Evolutionary conservation across 225 moss, liverwort and hornwort species (phyloP), one percentile per base, ranked within the genome.

Genomic region (Pleurozium schreberi): DNA sequence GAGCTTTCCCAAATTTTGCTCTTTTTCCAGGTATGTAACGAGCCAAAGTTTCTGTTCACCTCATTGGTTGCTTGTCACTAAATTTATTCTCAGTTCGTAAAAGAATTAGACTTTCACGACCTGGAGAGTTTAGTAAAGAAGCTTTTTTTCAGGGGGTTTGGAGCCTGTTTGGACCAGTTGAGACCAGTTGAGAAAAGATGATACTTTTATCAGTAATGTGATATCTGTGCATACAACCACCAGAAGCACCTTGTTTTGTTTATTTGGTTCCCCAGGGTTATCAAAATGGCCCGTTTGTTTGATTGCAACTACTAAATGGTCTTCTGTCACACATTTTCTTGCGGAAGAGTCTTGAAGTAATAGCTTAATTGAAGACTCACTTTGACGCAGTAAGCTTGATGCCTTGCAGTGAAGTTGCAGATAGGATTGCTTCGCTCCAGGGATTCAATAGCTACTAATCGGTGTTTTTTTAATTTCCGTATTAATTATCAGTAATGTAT

Each of bases 311-410:
- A 62, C 50, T 40, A 13, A 55, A 88, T 74, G 71, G 49, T 53
- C 52, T 43, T 33, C 9, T n/a, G n/a, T 43, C 42, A 20, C 55
- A 17, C 71, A 25, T 83, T 27, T 66, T 78, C 75, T 95, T 88
- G 93, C 94, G 30, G 93, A 93, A 88, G 40, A 40, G 92, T 94
- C 65, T 83, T 95, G 88, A 92, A 86, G 93, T 34, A 36, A 53
- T 23, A 59, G 94, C 87, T 93, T 93, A 60, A 92, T 88, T 47
- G 90, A 93, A 86, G 93, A 94, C 63, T 60, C 75, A 50, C 75
- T 89, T 83, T 93, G 83, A 90, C 89, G 82, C 91, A 95, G 16
- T 45, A 45, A 73, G 14, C 10, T 67, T 20, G 25, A 36, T 82
- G 85, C 52, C 84, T 95, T 86, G 87, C 87, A 7, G 42, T 92